Conservation (phyloP, 2,329 filamentous ascomycete species). For the Neoarthrinium moseri region DNA sequence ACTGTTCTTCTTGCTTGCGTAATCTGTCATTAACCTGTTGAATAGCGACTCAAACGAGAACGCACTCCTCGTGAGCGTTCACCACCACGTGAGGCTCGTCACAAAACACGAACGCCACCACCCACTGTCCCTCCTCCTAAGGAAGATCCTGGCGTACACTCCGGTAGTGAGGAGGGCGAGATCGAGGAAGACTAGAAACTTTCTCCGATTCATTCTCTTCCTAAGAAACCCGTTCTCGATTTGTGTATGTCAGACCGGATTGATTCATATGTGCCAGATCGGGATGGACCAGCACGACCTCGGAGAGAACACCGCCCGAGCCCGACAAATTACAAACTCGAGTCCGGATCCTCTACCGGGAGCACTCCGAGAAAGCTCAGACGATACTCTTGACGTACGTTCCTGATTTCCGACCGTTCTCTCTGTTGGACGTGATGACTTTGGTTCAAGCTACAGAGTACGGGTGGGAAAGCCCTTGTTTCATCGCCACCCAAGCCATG, state of each 20-base stretch:
- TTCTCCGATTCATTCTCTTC: neutral
- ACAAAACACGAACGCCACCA: slow-evolving; percentile 58
- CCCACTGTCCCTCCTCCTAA: slow-evolving; percentile 37
- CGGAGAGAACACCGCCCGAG: too few relatives aligned
- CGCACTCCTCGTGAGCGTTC: slow-evolving; percentile 59
- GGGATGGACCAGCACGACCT: too few relatives aligned
- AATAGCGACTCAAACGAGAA: slow-evolving; percentile 58
- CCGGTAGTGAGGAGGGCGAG: slow-evolving; percentile 95
- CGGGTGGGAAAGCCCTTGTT: too few relatives aligned
- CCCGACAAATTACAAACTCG: too few relatives aligned
- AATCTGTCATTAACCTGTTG: neutral
- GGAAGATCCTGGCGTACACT: slow-evolving; percentile 66
- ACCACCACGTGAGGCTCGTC: slow-evolving; percentile 54
- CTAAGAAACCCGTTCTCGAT: neutral
- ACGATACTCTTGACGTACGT: slow-evolving; percentile 1
- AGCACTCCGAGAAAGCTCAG: neutral
- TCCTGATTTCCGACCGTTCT: neutral
- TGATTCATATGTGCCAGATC: too few relatives aligned
- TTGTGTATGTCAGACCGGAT: neutral
- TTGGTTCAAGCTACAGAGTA: neutral
- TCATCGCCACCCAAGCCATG: too few relatives aligned
- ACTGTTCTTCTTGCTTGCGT: neutral
- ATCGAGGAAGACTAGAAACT: slow-evolving; percentile 76
- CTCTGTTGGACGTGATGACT: neutral
- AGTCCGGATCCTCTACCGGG: too few relatives aligned